phyloP scores from a whole-genome alignment of 1,284 basidiomycete species.

The Hypsizygus ulmarius region DNA sequence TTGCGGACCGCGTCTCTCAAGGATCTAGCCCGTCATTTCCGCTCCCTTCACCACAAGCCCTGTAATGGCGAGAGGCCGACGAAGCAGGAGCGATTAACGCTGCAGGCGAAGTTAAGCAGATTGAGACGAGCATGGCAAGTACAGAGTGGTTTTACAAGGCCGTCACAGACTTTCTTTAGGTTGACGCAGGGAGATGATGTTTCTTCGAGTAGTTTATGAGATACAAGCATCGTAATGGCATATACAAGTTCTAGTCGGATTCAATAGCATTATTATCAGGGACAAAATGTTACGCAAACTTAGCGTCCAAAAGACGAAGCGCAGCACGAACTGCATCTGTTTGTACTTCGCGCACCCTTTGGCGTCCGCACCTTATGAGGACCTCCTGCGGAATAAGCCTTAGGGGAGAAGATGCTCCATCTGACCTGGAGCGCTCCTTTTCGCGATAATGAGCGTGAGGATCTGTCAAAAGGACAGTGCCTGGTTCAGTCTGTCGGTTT shows the following conservation, averaged over 20 bases:
- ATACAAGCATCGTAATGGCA: conserved; percentile 7
- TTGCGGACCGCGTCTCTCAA: conserved; percentile 40
- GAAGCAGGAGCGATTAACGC: conserved; percentile 26
- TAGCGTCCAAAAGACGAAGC: conserved; percentile 72
- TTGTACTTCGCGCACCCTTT: conserved; percentile 68
- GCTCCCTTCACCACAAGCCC: conserved; percentile 31
- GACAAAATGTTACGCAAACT: conserved; percentile 41
- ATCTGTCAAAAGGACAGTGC: conserved; percentile 46
- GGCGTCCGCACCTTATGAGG: conserved; percentile 56
- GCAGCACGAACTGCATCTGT: conserved; percentile 78
- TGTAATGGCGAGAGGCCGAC: conserved; percentile 23
- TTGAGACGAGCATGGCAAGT: conserved; percentile 21
- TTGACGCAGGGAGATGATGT: conserved; percentile 1
- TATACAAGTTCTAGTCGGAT: conserved; percentile 1
- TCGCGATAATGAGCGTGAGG: conserved; percentile 52
- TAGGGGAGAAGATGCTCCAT: conserved; percentile 38
- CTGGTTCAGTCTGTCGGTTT: conserved; percentile 20
- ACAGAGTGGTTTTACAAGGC: conserved; percentile 7
- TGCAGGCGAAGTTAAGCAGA: conserved; percentile 29
- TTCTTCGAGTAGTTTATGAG: conserved; percentile 4
- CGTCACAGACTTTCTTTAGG: not conserved
- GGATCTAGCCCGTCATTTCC: conserved; percentile 44
- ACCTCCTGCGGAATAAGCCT: conserved; percentile 58
- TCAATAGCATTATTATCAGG: conserved; percentile 3
- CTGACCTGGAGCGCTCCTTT: conserved; percentile 38